These are phyloP conservation scores for Penicillium occitanis DNA, from an alignment of 2,329 filamentous ascomycete genomes.

Conservation along the genomic window DNA sequence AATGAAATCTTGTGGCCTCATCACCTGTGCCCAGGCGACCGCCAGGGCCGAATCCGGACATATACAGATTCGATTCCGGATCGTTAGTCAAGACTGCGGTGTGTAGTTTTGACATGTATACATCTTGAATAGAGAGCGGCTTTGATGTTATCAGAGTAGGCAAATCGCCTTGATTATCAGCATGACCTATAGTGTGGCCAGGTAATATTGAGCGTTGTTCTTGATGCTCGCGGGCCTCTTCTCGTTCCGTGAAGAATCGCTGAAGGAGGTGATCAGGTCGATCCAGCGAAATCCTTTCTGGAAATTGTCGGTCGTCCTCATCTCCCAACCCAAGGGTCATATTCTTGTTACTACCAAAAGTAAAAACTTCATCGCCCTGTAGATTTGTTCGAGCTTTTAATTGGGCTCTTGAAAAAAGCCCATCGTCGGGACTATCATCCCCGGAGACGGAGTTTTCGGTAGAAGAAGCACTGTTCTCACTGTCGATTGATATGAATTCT, in stretches of 20 bases:
- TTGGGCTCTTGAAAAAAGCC: constrained; percentile 20
- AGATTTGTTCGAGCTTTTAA: constrained; percentile 43
- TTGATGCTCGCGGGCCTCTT: constrained; percentile 34
- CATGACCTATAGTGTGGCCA: constrained; percentile 21
- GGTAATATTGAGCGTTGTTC: constrained; percentile 32
- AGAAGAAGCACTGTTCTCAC: constrained; percentile 35
- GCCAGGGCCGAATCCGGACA: constrained; percentile 88
- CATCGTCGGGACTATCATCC: constrained; percentile 52
- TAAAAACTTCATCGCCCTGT: constrained; percentile 80
- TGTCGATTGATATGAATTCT: constrained; percentile 49
- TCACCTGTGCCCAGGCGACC: constrained; percentile 87
- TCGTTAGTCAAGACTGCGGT: constrained; percentile 86
- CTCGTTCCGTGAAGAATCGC: constrained; percentile 69
- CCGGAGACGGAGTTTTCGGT: constrained; percentile 32
- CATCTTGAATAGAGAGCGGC: constrained; percentile 74
- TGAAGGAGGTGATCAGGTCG: constrained; percentile 75
- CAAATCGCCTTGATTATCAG: constrained; percentile 54
- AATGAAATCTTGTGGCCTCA: constrained; percentile 84
- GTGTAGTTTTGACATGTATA: constrained; percentile 86
- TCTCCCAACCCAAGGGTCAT: constrained; percentile 91
- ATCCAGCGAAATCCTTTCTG: constrained; percentile 75
- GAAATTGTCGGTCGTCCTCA: constrained; percentile 89
- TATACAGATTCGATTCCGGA: constrained; percentile 83
- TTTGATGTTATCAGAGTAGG: constrained; percentile 71
- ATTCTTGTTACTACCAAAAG: constrained; percentile 97